Conservation (phyloP, 2,329 filamentous ascomycete species). For the Erysiphe pulchra region DNA sequence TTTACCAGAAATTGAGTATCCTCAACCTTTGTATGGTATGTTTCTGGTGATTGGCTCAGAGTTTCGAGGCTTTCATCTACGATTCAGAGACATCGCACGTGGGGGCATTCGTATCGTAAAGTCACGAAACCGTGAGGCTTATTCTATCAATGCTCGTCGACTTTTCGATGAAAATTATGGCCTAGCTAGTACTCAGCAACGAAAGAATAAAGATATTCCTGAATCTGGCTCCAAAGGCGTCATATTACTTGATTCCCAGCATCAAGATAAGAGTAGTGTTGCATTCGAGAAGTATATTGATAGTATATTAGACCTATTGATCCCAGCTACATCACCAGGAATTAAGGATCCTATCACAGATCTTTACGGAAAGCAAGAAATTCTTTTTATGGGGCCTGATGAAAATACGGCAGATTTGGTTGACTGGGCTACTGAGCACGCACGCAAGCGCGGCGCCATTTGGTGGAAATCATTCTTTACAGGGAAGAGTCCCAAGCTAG, state of each 20-base stretch:
- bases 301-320: slow-evolving; percentile 81
- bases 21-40: slow-evolving; percentile 87
- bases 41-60: slow-evolving; percentile 95
- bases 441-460: slow-evolving; percentile 59
- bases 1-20: slow-evolving; percentile 76
- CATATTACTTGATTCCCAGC: slow-evolving; percentile 73
- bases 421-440: slow-evolving; percentile 96
- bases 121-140: slow-evolving; percentile 86
- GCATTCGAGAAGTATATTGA: slow-evolving; percentile 99
- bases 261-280: slow-evolving; percentile 76
- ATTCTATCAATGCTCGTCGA: slow-evolving; percentile 84
- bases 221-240: slow-evolving; percentile 97
- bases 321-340: slow-evolving; percentile 71
- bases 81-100: slow-evolving; percentile 89
- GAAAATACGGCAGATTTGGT: slow-evolving; percentile 97
- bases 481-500: slow-evolving; percentile 85
- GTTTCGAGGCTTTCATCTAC: slow-evolving; percentile 87
- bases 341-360: slow-evolving; percentile 99
- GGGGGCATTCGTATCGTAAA: slow-evolving; percentile 98
- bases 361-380: slow-evolving; percentile 81
- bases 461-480: slow-evolving; percentile 99
- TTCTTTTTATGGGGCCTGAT: slow-evolving; percentile 94
- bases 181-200: slow-evolving; percentile 90
- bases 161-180: slow-evolving; percentile 99
- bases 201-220: slow-evolving; percentile 99